A percentile compares a stretch with the other conserved stretches of the same genome.
Evolutionary conservation across 169 alveolate genomes (phyloP).

Genomic region (Plasmodium relictum): DNA sequence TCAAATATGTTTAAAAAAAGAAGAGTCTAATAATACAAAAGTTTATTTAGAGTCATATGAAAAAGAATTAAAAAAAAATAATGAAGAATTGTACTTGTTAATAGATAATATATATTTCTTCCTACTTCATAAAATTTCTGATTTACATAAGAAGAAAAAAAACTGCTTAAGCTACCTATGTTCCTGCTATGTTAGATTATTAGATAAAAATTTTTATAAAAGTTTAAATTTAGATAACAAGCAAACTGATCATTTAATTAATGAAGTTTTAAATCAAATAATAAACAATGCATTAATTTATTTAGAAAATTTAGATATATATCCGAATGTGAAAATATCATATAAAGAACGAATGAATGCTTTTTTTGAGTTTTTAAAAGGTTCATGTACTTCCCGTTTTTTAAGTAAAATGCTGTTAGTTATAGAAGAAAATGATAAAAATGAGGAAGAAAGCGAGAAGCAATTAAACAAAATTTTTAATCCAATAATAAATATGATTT

Average conservation of each 20-base stretch:
- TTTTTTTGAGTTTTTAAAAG: constrained; percentile 55
- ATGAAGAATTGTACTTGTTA: constrained; percentile 26
- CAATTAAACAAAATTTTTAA: constrained; percentile 48
- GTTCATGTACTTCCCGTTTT: constrained; percentile 66
- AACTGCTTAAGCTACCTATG: constrained; percentile 65
- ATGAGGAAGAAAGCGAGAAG: constrained; percentile 42
- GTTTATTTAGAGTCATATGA: constrained; percentile 47
- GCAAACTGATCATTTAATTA: constrained; percentile 8
- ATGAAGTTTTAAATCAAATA: constrained; percentile 53
- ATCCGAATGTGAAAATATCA: constrained; percentile 55
- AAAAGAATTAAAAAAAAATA: constrained; percentile 53
- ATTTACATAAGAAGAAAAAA: constrained; percentile 57
- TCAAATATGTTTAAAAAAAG: constrained; percentile 65
- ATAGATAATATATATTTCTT: constrained; percentile 58
- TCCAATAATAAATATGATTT: constrained; percentile 49
- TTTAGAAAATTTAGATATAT: constrained; percentile 63
- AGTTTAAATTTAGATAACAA: constrained; percentile 22
- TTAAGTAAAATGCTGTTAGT: constrained; percentile 23
- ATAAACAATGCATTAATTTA: constrained; percentile 30
- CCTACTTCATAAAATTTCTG: constrained; percentile 50
- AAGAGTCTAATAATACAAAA: constrained; percentile 31
- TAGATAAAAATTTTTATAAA: constrained; percentile 36
- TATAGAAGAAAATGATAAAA: constrained; percentile 73
- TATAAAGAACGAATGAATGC: constrained; percentile 24
- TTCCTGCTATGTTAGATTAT: constrained; percentile 30